Conservation (phyloP, 2,329 filamentous ascomycete species). For the Epichloe glyceriae region DNA sequence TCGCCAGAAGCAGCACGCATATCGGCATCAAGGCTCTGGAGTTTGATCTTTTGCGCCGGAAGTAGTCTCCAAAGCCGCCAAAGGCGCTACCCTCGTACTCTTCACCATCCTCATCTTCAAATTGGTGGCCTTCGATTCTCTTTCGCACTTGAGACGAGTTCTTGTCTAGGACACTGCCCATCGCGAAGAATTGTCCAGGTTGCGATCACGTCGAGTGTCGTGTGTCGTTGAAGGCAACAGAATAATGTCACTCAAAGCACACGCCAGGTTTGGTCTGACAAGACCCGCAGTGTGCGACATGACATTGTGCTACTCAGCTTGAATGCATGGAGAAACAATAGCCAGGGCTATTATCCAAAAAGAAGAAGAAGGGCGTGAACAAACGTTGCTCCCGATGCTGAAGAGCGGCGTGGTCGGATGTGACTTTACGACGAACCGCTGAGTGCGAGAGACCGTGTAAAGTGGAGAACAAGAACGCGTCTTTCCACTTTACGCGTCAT, state of each 20-base stretch:
- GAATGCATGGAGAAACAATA: not conserved
- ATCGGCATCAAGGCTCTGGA: constrained; percentile 85
- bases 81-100: constrained; percentile 84
- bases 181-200: constrained; percentile 15
- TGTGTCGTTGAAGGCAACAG: too few relatives aligned
- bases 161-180: constrained; percentile 49
- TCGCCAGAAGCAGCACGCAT: constrained; percentile 57
- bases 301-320: not conserved
- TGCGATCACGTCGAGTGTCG: not conserved
- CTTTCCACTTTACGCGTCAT: too few relatives aligned
- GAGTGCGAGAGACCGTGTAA: too few relatives aligned
- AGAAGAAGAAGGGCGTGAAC: not conserved
- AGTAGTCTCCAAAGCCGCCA: constrained; percentile 83
- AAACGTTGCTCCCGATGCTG: not conserved
- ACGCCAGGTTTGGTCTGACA: not conserved
- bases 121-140: constrained; percentile 52
- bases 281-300: not conserved
- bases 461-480: too few relatives aligned
- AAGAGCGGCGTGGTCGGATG: not conserved
- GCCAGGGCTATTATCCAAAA: not conserved
- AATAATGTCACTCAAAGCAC: too few relatives aligned
- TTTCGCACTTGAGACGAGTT: constrained; percentile 51
- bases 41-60: constrained; percentile 92
- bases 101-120: constrained; percentile 71
- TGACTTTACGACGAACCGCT: not conserved